Evolutionary conservation across 2,329 filamentous ascomycete genomes (phyloP).

Genomic region (Ceratocystis colombiana): DNA sequence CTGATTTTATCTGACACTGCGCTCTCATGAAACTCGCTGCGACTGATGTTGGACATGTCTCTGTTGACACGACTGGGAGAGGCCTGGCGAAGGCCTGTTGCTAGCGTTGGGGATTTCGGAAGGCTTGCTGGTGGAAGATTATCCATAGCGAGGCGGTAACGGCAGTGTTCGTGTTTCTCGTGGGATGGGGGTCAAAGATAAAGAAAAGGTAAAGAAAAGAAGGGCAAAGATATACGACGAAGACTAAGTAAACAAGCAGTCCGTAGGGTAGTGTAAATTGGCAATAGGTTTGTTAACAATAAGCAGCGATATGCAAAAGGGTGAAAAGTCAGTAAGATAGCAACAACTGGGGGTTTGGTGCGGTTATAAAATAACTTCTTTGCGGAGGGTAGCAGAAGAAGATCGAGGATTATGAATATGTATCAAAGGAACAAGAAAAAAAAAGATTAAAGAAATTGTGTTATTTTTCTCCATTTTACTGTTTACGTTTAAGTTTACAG

Average conservation of each 20-base stretch:
- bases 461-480: slow-evolving; percentile 8
- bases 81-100: slow-evolving; percentile 41
- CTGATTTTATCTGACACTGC: slow-evolving; percentile 58
- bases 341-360: no score
- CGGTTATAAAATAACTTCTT: neutral
- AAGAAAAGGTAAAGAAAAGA: neutral
- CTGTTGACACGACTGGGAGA: slow-evolving; percentile 56
- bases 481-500: neutral
- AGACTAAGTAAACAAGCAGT: neutral
- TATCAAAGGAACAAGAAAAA: neutral
- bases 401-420: neutral
- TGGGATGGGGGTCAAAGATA: neutral
- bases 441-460: neutral
- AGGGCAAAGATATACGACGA: neutral
- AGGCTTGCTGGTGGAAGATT: neutral
- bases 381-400: neutral
- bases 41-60: slow-evolving; percentile 34
- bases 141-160: slow-evolving; percentile 6
- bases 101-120: neutral
- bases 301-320: no score
- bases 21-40: slow-evolving; percentile 42
- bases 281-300: no score
- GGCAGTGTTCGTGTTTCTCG: neutral
- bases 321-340: no score
- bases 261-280: neutral